Percentiles rank a stretch among this genome's conserved stretches.
Conservation (phyloP, 768 basidiomycete genomes). For the Austroboletus eburneus region DNA sequence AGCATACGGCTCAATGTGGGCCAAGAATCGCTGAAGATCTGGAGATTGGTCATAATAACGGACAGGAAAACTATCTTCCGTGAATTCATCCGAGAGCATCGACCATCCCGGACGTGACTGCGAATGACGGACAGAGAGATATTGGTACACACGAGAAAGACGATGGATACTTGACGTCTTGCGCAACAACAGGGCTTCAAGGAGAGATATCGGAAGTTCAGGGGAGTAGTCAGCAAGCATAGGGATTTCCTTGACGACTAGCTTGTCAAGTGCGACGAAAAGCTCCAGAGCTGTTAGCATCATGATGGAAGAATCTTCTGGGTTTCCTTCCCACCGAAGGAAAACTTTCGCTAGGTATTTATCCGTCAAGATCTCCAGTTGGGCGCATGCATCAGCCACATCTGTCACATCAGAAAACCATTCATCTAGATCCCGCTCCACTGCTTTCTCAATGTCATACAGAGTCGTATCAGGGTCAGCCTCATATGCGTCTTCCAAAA, state of each 20-base stretch:
- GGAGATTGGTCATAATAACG: slow-evolving; percentile 31
- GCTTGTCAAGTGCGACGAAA: slow-evolving; percentile 31
- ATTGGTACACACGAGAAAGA: slow-evolving; percentile 20
- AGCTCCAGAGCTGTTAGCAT: slow-evolving; percentile 35
- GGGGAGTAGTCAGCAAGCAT: slow-evolving; percentile 31
- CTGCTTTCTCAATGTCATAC: slow-evolving; percentile 34
- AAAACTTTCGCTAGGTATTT: slow-evolving; percentile 21
- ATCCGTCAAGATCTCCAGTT: slow-evolving; percentile 19
- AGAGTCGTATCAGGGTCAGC: slow-evolving; percentile 17
- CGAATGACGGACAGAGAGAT: slow-evolving; percentile 31
- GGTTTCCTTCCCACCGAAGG: slow-evolving; percentile 11
- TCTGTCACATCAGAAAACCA: slow-evolving; percentile 24
- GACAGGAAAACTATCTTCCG: slow-evolving; percentile 26
- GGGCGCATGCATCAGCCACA: slow-evolving; percentile 6
- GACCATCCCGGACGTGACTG: slow-evolving; percentile 19
- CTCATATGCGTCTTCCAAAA: slow-evolving; percentile 2
- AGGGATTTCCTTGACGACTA: slow-evolving; percentile 19
- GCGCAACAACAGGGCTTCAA: slow-evolving; percentile 25
- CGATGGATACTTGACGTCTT: slow-evolving; percentile 26
- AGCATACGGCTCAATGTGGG: slow-evolving; percentile 26
- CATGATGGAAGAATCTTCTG: slow-evolving; percentile 37
- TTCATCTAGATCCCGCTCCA: slow-evolving; percentile 27
- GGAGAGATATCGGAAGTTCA: slow-evolving; percentile 18
- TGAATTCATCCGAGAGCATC: slow-evolving; percentile 26
- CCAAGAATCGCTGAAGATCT: slow-evolving; percentile 22